phyloP scores from a whole-genome alignment of 2,329 filamentous ascomycete species.

The Clarireedia paspali region DNA sequence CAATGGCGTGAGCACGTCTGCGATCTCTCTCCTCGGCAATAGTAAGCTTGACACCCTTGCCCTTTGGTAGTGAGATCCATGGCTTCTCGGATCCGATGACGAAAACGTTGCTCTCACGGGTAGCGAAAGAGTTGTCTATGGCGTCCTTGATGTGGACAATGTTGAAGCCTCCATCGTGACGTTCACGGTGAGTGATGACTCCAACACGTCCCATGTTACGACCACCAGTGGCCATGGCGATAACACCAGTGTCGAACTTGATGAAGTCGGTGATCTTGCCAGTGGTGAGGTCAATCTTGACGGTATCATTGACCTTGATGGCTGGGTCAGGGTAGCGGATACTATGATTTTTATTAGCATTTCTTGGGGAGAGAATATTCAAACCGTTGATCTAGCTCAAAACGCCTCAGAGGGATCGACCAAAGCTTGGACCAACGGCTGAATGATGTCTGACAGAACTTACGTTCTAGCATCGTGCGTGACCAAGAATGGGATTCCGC shows the following conservation, averaged over 20 bases:
- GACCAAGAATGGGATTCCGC: slow-evolving; percentile 99
- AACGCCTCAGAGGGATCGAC: slow-evolving; percentile 40
- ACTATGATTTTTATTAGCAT: slow-evolving; percentile 44
- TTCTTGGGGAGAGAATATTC: slow-evolving; percentile 22
- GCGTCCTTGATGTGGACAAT: slow-evolving; percentile 99
- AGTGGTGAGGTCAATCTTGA: slow-evolving; percentile 95
- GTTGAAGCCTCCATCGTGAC: slow-evolving; percentile 99
- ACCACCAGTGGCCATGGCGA: slow-evolving; percentile 98
- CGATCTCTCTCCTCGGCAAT: slow-evolving; percentile 99
- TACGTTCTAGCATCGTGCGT: slow-evolving; percentile 99
- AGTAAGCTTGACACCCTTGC: slow-evolving; percentile 99
- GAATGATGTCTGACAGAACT: slow-evolving; percentile 98
- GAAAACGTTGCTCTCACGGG: slow-evolving; percentile 99
- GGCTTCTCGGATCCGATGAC: slow-evolving; percentile 98
- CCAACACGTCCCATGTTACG: slow-evolving; percentile 99
- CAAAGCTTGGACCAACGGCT: slow-evolving; percentile 99
- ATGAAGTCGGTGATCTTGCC: slow-evolving; percentile 99
- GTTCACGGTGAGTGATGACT: slow-evolving; percentile 99
- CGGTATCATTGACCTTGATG: slow-evolving; percentile 99
- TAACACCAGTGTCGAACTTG: slow-evolving; percentile 96
- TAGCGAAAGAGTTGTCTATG: slow-evolving; percentile 99
- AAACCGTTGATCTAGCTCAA: slow-evolving; percentile 30
- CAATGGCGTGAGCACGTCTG: slow-evolving; percentile 59
- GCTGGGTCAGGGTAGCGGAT: slow-evolving; percentile 98
- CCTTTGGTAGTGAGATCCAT: slow-evolving; percentile 99